Conservation (phyloP, 768 basidiomycete genomes). For the Sporobolomyces roseus region DNA sequence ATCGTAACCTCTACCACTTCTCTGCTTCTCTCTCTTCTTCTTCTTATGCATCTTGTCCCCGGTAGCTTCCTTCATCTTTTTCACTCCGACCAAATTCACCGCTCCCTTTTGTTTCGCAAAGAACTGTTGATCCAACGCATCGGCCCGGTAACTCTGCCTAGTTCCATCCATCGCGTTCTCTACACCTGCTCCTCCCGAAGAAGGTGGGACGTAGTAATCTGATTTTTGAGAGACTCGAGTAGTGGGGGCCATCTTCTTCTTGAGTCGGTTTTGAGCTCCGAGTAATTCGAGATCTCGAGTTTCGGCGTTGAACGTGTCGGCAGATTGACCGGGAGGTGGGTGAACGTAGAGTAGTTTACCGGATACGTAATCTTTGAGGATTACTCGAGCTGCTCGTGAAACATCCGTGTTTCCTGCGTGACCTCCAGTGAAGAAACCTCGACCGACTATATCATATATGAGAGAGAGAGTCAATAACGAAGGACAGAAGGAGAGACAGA, state of each 20-base stretch:
- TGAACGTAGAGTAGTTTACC: conserved; percentile 88
- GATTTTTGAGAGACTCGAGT: conserved; percentile 80
- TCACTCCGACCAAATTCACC: conserved; percentile 47
- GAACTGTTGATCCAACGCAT: conserved; percentile 74
- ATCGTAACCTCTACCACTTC: conserved; percentile 91
- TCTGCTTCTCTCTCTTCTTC: conserved; percentile 73
- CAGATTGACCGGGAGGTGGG: conserved; percentile 64
- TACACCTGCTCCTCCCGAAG: conserved; percentile 46
- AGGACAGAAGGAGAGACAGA: background rate
- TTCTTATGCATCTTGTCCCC: conserved; percentile 77
- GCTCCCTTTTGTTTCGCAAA: conserved; percentile 55
- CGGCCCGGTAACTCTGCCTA: conserved; percentile 57
- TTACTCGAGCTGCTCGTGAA: conserved; percentile 81
- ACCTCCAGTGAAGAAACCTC: conserved; percentile 86
- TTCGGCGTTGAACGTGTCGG: conserved; percentile 68
- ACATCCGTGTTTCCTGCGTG: conserved; percentile 92
- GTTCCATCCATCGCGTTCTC: conserved; percentile 30
- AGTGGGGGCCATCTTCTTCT: conserved; percentile 83
- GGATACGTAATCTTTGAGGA: conserved; percentile 96
- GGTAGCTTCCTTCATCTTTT: conserved; percentile 52
- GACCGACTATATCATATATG: conserved; percentile 61
- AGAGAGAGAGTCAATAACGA: conserved; percentile 1
- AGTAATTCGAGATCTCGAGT: conserved; percentile 62
- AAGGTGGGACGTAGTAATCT: conserved; percentile 64
- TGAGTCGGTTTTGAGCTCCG: conserved; percentile 55